Evolutionary conservation across 2,329 filamentous ascomycete species (phyloP).

Genomic region (Fonsecaea nubica): DNA sequence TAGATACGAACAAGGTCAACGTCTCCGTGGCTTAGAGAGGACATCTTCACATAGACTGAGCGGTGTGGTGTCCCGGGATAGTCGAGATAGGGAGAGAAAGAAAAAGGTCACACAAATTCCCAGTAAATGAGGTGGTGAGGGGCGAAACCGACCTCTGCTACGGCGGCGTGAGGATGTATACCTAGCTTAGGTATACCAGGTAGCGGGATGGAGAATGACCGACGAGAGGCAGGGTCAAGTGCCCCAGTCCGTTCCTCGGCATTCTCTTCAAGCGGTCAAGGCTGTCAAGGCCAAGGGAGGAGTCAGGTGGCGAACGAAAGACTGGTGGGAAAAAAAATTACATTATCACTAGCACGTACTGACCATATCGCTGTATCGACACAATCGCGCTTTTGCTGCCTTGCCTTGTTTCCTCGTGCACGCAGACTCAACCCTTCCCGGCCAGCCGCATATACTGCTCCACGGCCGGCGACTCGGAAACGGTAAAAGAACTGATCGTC

Average conservation of each 20-base stretch:
- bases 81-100: not conserved
- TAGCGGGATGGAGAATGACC: too few species aligned
- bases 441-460: slow-evolving; percentile 19
- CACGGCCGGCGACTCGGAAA: slow-evolving; percentile 12
- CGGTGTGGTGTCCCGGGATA: not conserved
- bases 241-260: too few species aligned
- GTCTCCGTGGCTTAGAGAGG: slow-evolving; percentile 21
- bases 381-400: not conserved
- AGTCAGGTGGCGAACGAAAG: not conserved
- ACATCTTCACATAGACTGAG: not conserved
- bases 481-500: slow-evolving; percentile 9
- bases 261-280: too few species aligned
- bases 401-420: not conserved
- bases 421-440: not conserved
- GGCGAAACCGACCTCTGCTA: too few species aligned
- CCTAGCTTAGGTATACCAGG: too few species aligned
- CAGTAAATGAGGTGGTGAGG: too few species aligned
- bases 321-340: not conserved
- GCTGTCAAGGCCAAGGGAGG: too few species aligned
- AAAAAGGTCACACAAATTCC: not conserved
- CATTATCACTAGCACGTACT: not conserved
- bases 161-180: too few species aligned
- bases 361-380: not conserved
- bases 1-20: slow-evolving; percentile 26
- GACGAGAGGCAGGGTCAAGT: too few species aligned